These are phyloP conservation scores for Dalbergia cochinchinensis DNA, from an alignment of 306 rosid species.

Conservation along the genomic window DNA sequence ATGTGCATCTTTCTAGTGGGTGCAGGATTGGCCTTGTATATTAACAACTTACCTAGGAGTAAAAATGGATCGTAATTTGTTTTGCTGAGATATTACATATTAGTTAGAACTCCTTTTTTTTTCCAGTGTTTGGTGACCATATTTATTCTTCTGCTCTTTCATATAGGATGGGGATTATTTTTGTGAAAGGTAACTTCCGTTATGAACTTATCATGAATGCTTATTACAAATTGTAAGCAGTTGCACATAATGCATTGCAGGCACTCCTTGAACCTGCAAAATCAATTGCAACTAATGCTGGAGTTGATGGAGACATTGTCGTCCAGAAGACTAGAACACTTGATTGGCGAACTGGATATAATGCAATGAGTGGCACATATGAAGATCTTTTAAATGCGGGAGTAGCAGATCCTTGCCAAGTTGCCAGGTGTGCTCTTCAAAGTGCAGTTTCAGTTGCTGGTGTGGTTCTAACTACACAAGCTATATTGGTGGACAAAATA, in stretches of 20 bases:
- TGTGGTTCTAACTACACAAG: conserved; percentile 83
- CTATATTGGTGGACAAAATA: conserved; percentile 79
- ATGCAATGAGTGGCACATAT: conserved; percentile 79
- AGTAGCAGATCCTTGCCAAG: conserved; percentile 88
- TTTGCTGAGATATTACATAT: conserved; percentile 8
- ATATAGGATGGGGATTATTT: conserved; percentile 6
- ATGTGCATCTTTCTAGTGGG: background rate
- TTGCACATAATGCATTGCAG: conserved; percentile 57
- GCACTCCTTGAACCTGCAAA: conserved; percentile 92
- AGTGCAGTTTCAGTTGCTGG: conserved; percentile 89
- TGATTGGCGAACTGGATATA: conserved; percentile 85
- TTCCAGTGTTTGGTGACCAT: too few species aligned
- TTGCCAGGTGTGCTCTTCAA: conserved; percentile 93
- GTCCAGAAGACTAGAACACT: conserved; percentile 74
- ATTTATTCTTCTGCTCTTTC: background rate
- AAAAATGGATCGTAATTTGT: background rate
- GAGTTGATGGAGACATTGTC: conserved; percentile 85
- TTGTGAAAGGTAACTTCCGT: conserved; percentile 9
- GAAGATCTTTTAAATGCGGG: conserved; percentile 93
- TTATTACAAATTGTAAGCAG: conserved; percentile 16
- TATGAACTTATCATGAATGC: conserved; percentile 25
- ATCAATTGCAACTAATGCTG: conserved; percentile 85
- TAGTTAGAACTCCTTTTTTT: background rate
- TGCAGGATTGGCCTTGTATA: background rate
- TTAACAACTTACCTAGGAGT: background rate